These are phyloP conservation scores for Takashimella koratensis DNA, from an alignment of 1,284 basidiomycete species.

Conservation along the genomic window DNA sequence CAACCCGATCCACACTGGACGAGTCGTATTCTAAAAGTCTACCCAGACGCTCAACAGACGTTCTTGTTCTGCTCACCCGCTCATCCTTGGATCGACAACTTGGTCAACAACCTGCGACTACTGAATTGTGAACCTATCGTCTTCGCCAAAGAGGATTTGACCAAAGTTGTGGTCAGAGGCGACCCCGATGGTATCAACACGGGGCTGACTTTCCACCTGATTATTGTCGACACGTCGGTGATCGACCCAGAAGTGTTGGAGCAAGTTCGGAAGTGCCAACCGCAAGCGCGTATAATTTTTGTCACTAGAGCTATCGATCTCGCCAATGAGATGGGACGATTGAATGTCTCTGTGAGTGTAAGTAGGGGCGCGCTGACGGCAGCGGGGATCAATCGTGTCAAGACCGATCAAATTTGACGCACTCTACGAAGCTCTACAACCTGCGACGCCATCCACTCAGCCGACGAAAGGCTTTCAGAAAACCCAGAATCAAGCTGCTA, in stretches of 20 bases:
- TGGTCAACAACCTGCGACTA: conserved; percentile 23
- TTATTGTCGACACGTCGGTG: conserved; percentile 24
- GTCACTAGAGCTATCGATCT: conserved; percentile 33
- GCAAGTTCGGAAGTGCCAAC: conserved; percentile 24
- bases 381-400: conserved; percentile 35
- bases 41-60: conserved; percentile 11
- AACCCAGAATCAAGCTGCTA: too few species aligned
- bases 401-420: conserved; percentile 40
- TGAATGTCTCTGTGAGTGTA: conserved; percentile 5
- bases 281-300: conserved; percentile 29
- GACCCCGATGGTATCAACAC: conserved; percentile 23
- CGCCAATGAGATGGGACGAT: conserved; percentile 16
- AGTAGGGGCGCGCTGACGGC: too few species aligned
- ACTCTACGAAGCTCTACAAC: conserved; percentile 29
- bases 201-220: conserved; percentile 15
- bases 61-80: too few species aligned
- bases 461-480: too few species aligned
- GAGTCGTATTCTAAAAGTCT: conserved; percentile 4
- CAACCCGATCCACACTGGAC: conserved; percentile 16
- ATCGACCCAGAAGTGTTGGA: conserved; percentile 13
- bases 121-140: conserved; percentile 30
- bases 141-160: conserved; percentile 22
- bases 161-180: too few species aligned
- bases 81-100: too few species aligned
- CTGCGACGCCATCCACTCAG: too few species aligned